Percentiles rank a stretch among this genome's conserved stretches.
These are phyloP conservation scores for Chrysosporium queenslandicum DNA, from an alignment of 2,329 filamentous ascomycete genomes.

Conservation along the genomic window DNA sequence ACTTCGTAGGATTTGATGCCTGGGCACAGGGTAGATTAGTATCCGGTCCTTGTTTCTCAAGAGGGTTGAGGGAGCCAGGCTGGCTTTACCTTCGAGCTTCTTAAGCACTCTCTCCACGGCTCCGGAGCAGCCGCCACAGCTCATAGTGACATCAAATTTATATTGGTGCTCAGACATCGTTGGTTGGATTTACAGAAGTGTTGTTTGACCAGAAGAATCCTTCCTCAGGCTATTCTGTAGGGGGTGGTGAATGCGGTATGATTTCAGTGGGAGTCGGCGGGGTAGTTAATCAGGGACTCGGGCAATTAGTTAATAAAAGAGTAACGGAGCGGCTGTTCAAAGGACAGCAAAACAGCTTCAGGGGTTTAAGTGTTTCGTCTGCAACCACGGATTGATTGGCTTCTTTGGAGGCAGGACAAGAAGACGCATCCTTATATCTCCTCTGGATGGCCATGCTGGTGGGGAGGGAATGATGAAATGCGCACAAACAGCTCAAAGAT, in stretches of 20 bases:
- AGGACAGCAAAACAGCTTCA: too few species aligned
- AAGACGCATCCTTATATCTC: too few species aligned
- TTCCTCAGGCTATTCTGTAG: too few species aligned
- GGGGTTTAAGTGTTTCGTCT: too few species aligned
- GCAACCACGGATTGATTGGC: too few species aligned
- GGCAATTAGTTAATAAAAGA: too few species aligned
- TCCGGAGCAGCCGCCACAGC: conserved; percentile 90
- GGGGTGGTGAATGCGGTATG: too few species aligned
- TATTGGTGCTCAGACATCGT: conserved; percentile 76
- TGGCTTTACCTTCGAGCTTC: conserved; percentile 67
- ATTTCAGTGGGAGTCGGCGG: not conserved
- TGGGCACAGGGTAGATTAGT: conserved; percentile 29
- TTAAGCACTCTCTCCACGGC: conserved; percentile 85
- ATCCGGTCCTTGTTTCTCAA: not conserved
- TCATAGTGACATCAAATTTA: conserved; percentile 92
- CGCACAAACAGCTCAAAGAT: not conserved
- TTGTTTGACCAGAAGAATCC: not conserved
- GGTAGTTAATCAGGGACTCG: not conserved
- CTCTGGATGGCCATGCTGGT: not conserved
- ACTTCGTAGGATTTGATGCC: conserved; percentile 82
- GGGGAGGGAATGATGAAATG: not conserved
- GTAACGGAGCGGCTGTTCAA: too few species aligned
- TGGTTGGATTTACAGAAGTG: not conserved
- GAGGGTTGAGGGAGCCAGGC: not conserved
- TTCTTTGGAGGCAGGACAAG: too few species aligned